Evolutionary conservation across 257 asterid species (phyloP).

Genomic region (Jasminum sambac): DNA sequence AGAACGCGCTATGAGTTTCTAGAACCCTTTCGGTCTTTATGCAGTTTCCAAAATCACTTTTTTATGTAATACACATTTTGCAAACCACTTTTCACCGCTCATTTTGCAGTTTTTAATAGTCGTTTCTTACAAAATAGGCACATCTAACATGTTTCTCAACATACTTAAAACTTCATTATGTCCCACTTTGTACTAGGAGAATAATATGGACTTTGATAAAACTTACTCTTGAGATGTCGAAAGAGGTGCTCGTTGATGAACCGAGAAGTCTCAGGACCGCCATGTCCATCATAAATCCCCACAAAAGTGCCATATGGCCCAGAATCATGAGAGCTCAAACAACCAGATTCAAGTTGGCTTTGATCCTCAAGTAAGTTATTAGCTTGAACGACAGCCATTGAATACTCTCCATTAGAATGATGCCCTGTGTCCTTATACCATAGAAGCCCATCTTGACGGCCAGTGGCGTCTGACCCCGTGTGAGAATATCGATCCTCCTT

Average conservation of each 20-base stretch:
- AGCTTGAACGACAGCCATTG: constrained; percentile 92
- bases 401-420: constrained; percentile 75
- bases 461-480: constrained; percentile 49
- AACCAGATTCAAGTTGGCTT: constrained; percentile 85
- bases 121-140: no score
- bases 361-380: constrained; percentile 86
- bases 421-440: constrained; percentile 81
- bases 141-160: no score
- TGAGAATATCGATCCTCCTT: constrained; percentile 45
- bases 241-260: constrained; percentile 73
- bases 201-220: constrained; percentile 14
- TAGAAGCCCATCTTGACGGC: constrained; percentile 70
- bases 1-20: not conserved
- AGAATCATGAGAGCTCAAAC: constrained; percentile 47
- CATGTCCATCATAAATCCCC: constrained; percentile 90
- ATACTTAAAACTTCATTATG: constrained; percentile 13
- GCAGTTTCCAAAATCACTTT: no score
- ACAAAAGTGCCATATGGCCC: constrained; percentile 83
- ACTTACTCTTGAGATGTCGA: constrained; percentile 74
- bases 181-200: not conserved
- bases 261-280: constrained; percentile 84
- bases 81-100: no score
- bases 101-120: no score
- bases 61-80: no score
- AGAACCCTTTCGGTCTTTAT: no score